Base-by-base conservation (phyloP, 2,329 filamentous ascomycete genomes). In the Hysterium pulicare region DNA sequence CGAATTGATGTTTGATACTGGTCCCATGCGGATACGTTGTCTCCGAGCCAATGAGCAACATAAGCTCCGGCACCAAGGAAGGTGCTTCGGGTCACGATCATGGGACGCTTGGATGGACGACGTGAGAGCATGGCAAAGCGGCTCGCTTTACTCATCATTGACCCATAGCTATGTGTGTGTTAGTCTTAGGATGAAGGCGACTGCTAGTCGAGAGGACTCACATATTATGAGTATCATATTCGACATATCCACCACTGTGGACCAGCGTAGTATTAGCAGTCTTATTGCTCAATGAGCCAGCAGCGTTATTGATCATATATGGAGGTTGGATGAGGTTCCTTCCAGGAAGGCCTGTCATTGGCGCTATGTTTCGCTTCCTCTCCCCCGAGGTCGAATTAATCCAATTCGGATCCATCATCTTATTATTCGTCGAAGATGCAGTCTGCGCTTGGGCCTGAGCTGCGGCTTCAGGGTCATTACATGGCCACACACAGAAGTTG, bases 11-110 rank as follows among this genome's bases (percentile, higher is more conserved):
- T 58, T 19, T 67, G 53, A 46, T 74, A 75, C 40, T 70, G 54
- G 19, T 61, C 54, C 71, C 72, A 75, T 4, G 62, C 55, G 3
- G 68, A 68, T 2, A 66, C 42, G 36, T 75, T 75, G 55, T 82
- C 79, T 4, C 79, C 79, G 3, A 79, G 67, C 78, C 78, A 82
- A 50, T 81, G 76, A 9, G 76, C 78, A 24, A 80, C 75, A 28
- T 77, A 67, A 17, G 66, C 58, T 2, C 86, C 86, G 1, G 84
- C 83, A 6, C 87, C 86, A 11, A 84, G 79, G 58, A 86, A 90
- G 0, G 85, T 90, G 33, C 81, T 84, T n/a, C 86, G 80, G 0
- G 85, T 88, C 53, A 91, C 87, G 41, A 90, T 71, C 50, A 90
- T 59, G 1, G 86, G 84, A 0, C 86, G 77, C 10, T 80, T 70